Evolutionary conservation across 352 stramenopile species (phyloP), one percentile per base, ranked within the genome.

Genomic region (Phytophthora palmivora): DNA sequence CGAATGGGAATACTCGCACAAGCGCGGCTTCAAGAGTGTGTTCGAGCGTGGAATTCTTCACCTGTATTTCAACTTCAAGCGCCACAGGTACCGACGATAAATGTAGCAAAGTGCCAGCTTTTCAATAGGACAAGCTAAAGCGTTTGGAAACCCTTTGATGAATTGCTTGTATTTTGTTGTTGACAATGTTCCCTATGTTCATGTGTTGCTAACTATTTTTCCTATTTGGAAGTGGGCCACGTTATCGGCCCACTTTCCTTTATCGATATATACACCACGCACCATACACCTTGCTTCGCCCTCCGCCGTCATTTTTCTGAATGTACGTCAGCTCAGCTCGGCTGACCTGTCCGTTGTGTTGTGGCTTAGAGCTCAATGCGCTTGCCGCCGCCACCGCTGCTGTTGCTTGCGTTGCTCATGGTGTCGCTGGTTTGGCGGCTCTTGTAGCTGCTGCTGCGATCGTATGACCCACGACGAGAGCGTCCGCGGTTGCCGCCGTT

Each of bases 31-130:
- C 79, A 95, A 96, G 60, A 99, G 95, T 67, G 94, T 98, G 19
- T 99, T 99, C 74, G 97, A 99, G 65, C 91, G 97, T 24, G 97
- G 98, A 32, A 95, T 99, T 19, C 77, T 99, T 38, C 96, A 98
- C 44, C 84, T 99, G 28, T 98, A 99, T 74, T 99, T 99, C 76
- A 99, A 99, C 68, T 99, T 99, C 75, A 98, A 99, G 68, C 95
- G 94, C 50, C 89, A 98, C 60, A 96, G 96, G 65, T 99, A 99
- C 76, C 88, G 97, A 51, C 85, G 97, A 59, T 99, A 90, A 45
- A 45, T 19, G 41, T 11, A 34, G 41, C 19, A 12, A 33, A 46
- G 34, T 12, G 6, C 19, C 34, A 41, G 6, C 14, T 41, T 41
- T 41, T 28, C 24, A 28, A 28, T 6, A 28, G 24, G n/a, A n/a